A percentile compares a stretch with the other conserved stretches of the same genome.
Evolutionary conservation across 495 filamentous ascomycete species (phyloP).

Genomic region (Penicillium robsamsonii): DNA sequence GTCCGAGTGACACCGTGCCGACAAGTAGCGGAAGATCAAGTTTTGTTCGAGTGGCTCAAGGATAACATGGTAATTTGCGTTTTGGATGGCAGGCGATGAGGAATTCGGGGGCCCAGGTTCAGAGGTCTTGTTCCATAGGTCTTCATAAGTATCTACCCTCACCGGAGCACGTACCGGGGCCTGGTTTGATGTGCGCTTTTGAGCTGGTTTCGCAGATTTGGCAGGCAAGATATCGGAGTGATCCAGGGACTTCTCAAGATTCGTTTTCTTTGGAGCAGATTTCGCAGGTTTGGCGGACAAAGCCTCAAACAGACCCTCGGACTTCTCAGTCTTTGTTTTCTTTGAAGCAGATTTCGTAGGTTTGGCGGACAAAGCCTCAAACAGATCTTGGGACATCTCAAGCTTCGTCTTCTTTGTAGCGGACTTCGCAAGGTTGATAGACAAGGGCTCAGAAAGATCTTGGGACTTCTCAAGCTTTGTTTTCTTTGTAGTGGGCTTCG

Average conservation of each 20-base stretch:
- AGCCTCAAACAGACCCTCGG: background rate
- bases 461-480: background rate
- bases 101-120: background rate
- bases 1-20: constrained; percentile 8
- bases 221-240: background rate
- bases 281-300: background rate
- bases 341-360: background rate
- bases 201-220: background rate
- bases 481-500: background rate
- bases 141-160: background rate
- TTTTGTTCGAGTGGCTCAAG: constrained; percentile 5
- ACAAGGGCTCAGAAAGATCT: background rate
- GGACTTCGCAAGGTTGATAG: background rate
- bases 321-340: background rate
- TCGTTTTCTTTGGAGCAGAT: background rate
- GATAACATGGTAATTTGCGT: background rate
- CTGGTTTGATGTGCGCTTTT: background rate
- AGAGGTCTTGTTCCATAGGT: background rate
- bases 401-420: background rate
- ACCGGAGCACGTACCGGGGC: background rate
- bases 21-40: constrained; percentile 8
- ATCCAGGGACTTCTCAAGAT: background rate
- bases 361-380: background rate
- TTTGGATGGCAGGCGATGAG: background rate
- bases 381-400: background rate